phyloP scores from a whole-genome alignment of 495 filamentous ascomycete genomes.

The Parathielavia hyrcaniae region DNA sequence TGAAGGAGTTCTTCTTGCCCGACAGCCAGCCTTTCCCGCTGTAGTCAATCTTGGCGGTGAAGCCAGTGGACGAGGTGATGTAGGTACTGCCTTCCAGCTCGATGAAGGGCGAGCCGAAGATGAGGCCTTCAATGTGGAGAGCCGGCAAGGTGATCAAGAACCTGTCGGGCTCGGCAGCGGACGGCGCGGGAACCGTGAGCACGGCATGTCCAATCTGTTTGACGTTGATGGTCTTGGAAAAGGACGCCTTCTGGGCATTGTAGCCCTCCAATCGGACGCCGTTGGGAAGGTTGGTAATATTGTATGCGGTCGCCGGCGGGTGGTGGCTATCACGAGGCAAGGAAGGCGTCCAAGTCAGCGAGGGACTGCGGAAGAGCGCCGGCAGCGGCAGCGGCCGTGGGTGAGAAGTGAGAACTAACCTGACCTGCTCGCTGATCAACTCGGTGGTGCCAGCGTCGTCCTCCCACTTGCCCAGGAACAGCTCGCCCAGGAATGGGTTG shows the following conservation, averaged over 20 bases:
- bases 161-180: conserved; percentile 51
- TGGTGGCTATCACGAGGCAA: conserved; percentile 60
- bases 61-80: conserved; percentile 81
- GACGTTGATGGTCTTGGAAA: conserved; percentile 86
- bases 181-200: conserved; percentile 59
- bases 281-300: conserved; percentile 77
- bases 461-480: conserved; percentile 85
- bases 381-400: neutral
- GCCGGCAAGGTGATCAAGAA: conserved; percentile 89
- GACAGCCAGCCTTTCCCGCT: conserved; percentile 87
- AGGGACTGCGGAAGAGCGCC: neutral
- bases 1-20: conserved; percentile 92
- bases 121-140: conserved; percentile 89
- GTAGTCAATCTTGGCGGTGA: conserved; percentile 88
- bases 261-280: conserved; percentile 88
- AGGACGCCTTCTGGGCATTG: conserved; percentile 95
- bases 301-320: conserved; percentile 93
- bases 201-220: conserved; percentile 96
- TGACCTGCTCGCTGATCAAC: conserved; percentile 63
- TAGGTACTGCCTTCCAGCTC: conserved; percentile 78
- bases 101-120: conserved; percentile 84
- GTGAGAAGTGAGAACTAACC: conserved; percentile 32
- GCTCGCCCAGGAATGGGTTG: conserved; percentile 85
- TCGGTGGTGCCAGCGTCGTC: conserved; percentile 65
- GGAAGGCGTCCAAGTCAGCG: conserved; percentile 41